Conservation (phyloP, 2,329 filamentous ascomycete species). For the Ambrosiella beaveri region DNA sequence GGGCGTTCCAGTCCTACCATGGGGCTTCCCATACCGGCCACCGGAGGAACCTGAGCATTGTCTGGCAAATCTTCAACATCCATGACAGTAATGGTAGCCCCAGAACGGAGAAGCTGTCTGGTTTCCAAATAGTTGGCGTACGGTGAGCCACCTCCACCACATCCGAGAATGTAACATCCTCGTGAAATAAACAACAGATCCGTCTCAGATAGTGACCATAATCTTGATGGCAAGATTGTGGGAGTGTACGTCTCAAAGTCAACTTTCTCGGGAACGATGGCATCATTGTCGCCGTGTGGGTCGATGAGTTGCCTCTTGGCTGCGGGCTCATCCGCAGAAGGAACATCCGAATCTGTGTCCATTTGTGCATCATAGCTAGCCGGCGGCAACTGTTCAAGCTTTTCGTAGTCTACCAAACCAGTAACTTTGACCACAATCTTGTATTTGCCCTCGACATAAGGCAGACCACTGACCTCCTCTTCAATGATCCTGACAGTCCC, state of each 20-base stretch:
- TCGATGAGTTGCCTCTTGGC: neutral
- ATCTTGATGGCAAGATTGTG: constrained; percentile 19
- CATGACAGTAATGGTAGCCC: constrained; percentile 15
- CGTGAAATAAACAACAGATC: constrained; percentile 16
- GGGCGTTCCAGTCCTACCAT: constrained; percentile 15
- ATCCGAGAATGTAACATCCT: constrained; percentile 17
- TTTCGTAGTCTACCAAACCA: constrained; percentile 14
- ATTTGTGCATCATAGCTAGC: neutral
- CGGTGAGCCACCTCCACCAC: constrained; percentile 16
- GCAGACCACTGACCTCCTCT: constrained; percentile 15
- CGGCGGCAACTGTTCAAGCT: constrained; percentile 11
- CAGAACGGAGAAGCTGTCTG: constrained; percentile 14
- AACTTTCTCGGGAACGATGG: constrained; percentile 13
- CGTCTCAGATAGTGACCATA: constrained; percentile 16
- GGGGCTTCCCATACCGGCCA: constrained; percentile 15
- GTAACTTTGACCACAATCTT: constrained; percentile 16
- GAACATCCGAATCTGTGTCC: neutral
- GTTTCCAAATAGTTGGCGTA: constrained; percentile 16
- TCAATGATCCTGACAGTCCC: constrained; percentile 14
- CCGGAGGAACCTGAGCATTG: constrained; percentile 15
- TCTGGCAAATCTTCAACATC: constrained; percentile 15
- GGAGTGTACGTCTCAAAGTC: constrained; percentile 30
- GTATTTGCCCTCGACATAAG: constrained; percentile 16
- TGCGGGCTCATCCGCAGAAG: constrained; percentile 3
- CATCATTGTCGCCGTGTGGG: neutral